Evolutionary conservation across 352 stramenopile species (phyloP), one percentile per base, ranked within the genome.

Genomic region (Pythium guiyangense): DNA sequence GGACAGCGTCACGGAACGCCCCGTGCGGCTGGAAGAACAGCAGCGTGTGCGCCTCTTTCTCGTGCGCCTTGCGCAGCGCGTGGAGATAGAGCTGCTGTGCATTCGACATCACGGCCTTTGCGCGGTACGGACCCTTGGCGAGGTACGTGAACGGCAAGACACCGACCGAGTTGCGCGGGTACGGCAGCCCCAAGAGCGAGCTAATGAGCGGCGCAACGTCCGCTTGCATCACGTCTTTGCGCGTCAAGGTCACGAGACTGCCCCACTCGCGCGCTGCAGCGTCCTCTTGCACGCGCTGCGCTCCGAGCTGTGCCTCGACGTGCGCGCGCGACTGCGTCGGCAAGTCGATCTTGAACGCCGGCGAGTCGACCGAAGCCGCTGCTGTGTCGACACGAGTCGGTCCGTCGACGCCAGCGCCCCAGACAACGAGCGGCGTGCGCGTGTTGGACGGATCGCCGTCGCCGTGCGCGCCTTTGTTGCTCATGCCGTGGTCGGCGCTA

Each of bases 401-500:
- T 8, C 63, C 60, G n/a, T 77, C 69, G 6, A 95, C 64, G 6
- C 85, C 85, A 1, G 85, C 82, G 5, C 83, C 85, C 83, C 85
- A 93, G 0, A 75, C 85, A 1, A 93, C 72, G 6, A 95, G 62
- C 22, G 83, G 85, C 18, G 85, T 95, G 1, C 85, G 76, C 25
- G 85, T 95, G 61, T 93, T 93, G 9, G 75, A 71, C 8, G 83
- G 85, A 31, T 92, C 81, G 22, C 85, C 85, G 55, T 95, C 83
- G 15, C 81, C 85, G 58, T 95, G 85, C 3, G 85, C 81, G 27
- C 83, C 85, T 60, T 93, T 88, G 54, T 84, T 67, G 25, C 82
- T 86, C 85, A 95, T 95, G 11, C 85, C 83, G 59, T 95, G 85
- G 59, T 95, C 85, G 2, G 85, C 84, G 5, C 73, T 95, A 61